Conservation (phyloP, 2,329 filamentous ascomycete genomes). For the Stylonectria norvegica region DNA sequence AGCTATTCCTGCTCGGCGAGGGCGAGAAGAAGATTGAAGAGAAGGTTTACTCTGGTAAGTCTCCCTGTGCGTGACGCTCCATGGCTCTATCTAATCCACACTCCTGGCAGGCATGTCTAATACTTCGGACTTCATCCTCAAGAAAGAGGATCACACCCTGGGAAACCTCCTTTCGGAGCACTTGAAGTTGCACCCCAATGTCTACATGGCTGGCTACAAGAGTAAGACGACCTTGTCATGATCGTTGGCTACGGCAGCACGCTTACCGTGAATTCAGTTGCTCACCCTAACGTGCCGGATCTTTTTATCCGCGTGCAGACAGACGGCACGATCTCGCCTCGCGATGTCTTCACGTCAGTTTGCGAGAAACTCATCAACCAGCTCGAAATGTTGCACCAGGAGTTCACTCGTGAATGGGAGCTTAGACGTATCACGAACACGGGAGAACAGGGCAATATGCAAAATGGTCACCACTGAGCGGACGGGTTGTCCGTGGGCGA, state of each 20-base stretch:
- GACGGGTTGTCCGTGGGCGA: conserved; percentile 14
- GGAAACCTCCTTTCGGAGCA: conserved; percentile 85
- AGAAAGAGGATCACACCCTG: conserved; percentile 95
- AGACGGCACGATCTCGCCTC: conserved; percentile 82
- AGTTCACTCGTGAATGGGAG: conserved; percentile 92
- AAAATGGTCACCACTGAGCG: conserved; percentile 32
- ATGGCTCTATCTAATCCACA: conserved; percentile 3
- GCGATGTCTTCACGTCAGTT: conserved; percentile 76
- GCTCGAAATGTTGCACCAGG: conserved; percentile 73
- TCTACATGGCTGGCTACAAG: conserved; percentile 91
- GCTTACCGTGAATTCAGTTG: conserved; percentile 36
- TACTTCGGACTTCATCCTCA: conserved; percentile 90
- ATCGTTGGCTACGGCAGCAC: conserved; percentile 30
- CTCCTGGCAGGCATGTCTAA: conserved; percentile 69
- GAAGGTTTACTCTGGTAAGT: conserved; percentile 82
- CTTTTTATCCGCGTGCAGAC: conserved; percentile 80
- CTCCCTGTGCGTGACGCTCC: not conserved
- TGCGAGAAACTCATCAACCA: conserved; percentile 81
- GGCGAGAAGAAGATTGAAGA: conserved; percentile 93
- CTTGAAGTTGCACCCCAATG: conserved; percentile 77
- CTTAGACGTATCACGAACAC: conserved; percentile 78
- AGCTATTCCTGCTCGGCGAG: conserved; percentile 82
- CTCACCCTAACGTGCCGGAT: conserved; percentile 59
- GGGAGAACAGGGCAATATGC: conserved; percentile 52
- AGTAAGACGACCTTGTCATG: conserved; percentile 46